Percentiles rank a stretch among this genome's conserved stretches.
These are phyloP conservation scores for Alternaria triticina DNA, from an alignment of 2,329 filamentous ascomycete genomes.

Conservation along the genomic window DNA sequence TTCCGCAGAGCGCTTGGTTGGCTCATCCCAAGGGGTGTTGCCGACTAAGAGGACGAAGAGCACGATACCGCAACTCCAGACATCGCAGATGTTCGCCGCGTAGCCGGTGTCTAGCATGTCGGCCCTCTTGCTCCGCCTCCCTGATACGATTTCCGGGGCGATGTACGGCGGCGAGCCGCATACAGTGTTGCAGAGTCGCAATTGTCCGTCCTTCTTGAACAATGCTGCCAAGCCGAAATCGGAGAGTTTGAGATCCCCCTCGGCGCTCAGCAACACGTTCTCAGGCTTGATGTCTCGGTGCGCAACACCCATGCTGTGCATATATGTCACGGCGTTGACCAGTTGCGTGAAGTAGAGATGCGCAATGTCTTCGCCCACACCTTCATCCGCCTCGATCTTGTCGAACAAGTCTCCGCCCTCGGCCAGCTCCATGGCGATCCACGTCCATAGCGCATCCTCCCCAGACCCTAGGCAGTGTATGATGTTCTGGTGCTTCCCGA, in stretches of 20 bases:
- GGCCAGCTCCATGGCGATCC: constrained; percentile 98
- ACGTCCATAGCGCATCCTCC: constrained; percentile 86
- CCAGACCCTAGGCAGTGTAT: constrained; percentile 91
- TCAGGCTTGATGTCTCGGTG: constrained; percentile 81
- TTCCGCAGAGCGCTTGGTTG: constrained; percentile 84
- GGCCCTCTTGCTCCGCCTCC: constrained; percentile 55
- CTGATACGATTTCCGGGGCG: constrained; percentile 81
- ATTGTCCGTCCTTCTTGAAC: constrained; percentile 85
- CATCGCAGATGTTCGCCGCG: constrained; percentile 80
- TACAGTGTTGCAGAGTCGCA: constrained; percentile 83
- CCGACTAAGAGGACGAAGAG: constrained; percentile 93
- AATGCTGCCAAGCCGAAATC: constrained; percentile 96
- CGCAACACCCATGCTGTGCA: constrained; percentile 94
- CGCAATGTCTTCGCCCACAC: constrained; percentile 91
- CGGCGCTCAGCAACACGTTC: constrained; percentile 86
- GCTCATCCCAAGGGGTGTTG: constrained; percentile 98
- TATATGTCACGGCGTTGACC: constrained; percentile 87
- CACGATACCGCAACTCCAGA: constrained; percentile 99
- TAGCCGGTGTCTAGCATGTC: constrained; percentile 65
- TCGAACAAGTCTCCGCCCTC: constrained; percentile 97
- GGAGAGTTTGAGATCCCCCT: constrained; percentile 89
- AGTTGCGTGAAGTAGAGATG: constrained; percentile 96
- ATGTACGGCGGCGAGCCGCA: constrained; percentile 98
- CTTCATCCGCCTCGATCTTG: constrained; percentile 98
- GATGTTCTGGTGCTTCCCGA: constrained; percentile 89